These are phyloP conservation scores for Penicillium coprophilum DNA, from an alignment of 495 filamentous ascomycete species.

Conservation along the genomic window DNA sequence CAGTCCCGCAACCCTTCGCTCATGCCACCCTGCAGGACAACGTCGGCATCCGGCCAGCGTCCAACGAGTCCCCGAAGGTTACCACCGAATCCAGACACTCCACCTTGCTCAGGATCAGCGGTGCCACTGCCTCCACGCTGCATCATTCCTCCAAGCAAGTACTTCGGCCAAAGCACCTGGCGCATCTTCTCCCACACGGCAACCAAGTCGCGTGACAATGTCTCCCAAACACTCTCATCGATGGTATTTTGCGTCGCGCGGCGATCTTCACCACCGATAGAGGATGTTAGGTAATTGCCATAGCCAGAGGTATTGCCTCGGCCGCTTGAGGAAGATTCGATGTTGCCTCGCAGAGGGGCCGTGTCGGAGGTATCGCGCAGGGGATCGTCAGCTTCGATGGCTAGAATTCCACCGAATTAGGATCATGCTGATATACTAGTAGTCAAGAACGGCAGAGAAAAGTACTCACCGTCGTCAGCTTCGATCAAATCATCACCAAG, in stretches of 20 bases:
- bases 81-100: constrained; percentile 59
- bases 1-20: constrained; percentile 86
- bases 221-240: constrained; percentile 96
- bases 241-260: constrained; percentile 89
- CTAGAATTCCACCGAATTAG: constrained; percentile 28
- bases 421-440: not conserved
- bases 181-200: constrained; percentile 98
- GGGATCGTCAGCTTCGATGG: constrained; percentile 94
- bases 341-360: constrained; percentile 77
- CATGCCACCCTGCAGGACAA: constrained; percentile 75
- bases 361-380: constrained; percentile 67
- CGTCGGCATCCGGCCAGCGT: constrained; percentile 70
- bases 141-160: constrained; percentile 74
- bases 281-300: constrained; percentile 75
- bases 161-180: constrained; percentile 96
- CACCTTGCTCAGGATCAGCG: constrained; percentile 64
- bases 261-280: constrained; percentile 92
- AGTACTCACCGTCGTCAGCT: constrained; percentile 79
- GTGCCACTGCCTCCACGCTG: constrained; percentile 67
- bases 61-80: constrained; percentile 65
- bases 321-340: constrained; percentile 56
- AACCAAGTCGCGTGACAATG: constrained; percentile 81
- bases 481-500: constrained; percentile 91
- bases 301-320: constrained; percentile 39
- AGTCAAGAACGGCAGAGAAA: not conserved